phyloP scores from a whole-genome alignment of 805 yeast genomes.

The Schizosaccharomyces pombe region DNA sequence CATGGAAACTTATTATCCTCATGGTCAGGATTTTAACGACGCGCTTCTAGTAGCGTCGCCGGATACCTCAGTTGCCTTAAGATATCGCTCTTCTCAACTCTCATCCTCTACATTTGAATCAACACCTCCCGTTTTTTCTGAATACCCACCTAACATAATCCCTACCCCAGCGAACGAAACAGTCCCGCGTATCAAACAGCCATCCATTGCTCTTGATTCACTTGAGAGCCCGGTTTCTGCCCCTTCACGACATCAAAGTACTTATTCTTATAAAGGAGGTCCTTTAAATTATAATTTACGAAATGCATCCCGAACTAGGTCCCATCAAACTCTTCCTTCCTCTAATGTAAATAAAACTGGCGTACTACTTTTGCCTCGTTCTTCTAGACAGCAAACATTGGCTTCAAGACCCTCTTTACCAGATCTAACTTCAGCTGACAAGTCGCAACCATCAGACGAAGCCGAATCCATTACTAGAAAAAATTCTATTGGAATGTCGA shows the following conservation, averaged over 20 bases:
- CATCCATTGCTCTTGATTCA: too few species aligned
- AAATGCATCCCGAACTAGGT: background rate
- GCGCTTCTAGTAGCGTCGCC: slow-evolving; percentile 38
- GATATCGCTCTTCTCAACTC: background rate
- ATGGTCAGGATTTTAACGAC: slow-evolving; percentile 44
- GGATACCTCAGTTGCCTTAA: slow-evolving; percentile 4
- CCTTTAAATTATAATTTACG: background rate
- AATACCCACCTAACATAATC: background rate
- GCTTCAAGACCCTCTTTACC: background rate
- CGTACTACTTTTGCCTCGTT: slow-evolving; percentile 2
- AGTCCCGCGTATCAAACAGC: background rate
- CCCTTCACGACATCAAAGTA: background rate
- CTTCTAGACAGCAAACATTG: slow-evolving; percentile 6
- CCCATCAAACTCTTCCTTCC: background rate
- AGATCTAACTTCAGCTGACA: background rate
- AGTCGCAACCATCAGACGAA: background rate
- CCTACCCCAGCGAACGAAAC: background rate
- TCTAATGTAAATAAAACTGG: slow-evolving; percentile 1
- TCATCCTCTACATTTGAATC: background rate
- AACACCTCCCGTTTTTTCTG: background rate
- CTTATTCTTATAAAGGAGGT: background rate
- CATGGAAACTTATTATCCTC: slow-evolving; percentile 35
- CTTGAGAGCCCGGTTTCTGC: too few species aligned
- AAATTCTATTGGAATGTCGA: too few species aligned
- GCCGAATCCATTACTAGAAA: background rate